A percentile compares a stretch with the other conserved stretches of the same genome.
These are phyloP conservation scores for Trebouxia sp. DNA, from an alignment of 139 green algal species.

Conservation along the genomic window DNA sequence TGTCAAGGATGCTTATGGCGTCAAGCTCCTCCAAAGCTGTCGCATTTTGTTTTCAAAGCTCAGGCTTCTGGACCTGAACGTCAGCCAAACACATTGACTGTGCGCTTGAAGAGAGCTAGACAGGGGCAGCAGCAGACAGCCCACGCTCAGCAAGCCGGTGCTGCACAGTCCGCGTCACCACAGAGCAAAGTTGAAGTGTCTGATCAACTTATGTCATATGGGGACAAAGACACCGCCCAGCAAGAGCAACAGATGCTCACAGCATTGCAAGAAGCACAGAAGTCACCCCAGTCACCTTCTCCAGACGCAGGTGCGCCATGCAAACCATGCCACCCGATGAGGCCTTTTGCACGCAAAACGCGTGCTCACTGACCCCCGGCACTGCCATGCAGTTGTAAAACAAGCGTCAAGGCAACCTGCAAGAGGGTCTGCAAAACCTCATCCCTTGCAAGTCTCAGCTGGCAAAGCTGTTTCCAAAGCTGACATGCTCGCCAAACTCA, in stretches of 20 bases:
- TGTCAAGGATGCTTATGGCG: background rate
- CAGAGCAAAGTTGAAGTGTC: background rate
- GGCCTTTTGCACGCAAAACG: too few relatives aligned
- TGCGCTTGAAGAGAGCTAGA: background rate
- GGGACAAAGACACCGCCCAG: background rate
- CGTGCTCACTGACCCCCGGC: too few relatives aligned
- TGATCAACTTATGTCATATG: background rate
- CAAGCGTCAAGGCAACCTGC: too few relatives aligned
- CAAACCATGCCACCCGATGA: background rate
- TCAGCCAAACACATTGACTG: background rate
- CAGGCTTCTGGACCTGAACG: background rate
- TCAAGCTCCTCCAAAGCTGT: conserved; percentile 25
- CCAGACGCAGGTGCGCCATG: background rate
- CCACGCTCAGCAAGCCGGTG: too few relatives aligned
- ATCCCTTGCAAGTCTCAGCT: too few relatives aligned
- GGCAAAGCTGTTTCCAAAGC: background rate
- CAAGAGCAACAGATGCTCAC: background rate
- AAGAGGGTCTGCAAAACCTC: background rate
- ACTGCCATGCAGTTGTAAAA: too few relatives aligned
- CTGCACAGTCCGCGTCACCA: too few relatives aligned
- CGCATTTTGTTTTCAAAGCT: conserved; percentile 23
- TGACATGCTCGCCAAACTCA: conserved; percentile 5
- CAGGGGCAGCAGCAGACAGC: too few relatives aligned
- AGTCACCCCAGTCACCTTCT: background rate
- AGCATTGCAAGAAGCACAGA: background rate